Evolutionary conservation across 257 asterid species (phyloP).

Genomic region (Lycium ferocissimum): DNA sequence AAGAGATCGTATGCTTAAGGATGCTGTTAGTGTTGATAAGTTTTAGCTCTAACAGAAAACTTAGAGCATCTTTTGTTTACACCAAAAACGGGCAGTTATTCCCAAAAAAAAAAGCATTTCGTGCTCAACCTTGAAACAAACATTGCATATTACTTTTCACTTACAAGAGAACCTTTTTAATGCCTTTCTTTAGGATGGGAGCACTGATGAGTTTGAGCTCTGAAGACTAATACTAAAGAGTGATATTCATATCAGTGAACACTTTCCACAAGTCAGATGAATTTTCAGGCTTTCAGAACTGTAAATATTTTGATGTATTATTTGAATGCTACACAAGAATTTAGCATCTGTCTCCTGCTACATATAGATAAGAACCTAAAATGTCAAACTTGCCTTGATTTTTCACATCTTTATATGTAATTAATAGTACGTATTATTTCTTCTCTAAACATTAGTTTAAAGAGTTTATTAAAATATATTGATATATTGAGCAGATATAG

Average conservation of each 20-base stretch:
- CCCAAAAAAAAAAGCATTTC: background rate
- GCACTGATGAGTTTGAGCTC: background rate
- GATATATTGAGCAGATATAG: background rate
- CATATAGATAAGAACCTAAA: background rate
- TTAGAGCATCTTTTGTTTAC: background rate
- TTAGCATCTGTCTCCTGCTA: background rate
- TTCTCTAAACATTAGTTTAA: background rate
- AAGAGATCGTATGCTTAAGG: background rate
- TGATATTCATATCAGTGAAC: background rate
- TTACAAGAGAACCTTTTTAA: background rate
- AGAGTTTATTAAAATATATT: background rate
- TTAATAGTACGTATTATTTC: background rate
- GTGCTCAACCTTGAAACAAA: background rate
- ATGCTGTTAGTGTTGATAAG: background rate
- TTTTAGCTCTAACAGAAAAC: conserved; percentile 1
- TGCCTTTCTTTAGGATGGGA: background rate
- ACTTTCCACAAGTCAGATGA: background rate
- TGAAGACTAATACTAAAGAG: background rate
- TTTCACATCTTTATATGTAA: background rate
- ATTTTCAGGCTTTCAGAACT: background rate
- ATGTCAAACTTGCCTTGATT: background rate
- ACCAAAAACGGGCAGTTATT: background rate
- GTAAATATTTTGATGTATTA: background rate
- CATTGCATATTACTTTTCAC: background rate
- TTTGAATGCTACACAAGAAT: background rate